Evolutionary conservation across 148 eudicot genomes (phyloP).

Genomic region (Fagopyrum tataricum): DNA sequence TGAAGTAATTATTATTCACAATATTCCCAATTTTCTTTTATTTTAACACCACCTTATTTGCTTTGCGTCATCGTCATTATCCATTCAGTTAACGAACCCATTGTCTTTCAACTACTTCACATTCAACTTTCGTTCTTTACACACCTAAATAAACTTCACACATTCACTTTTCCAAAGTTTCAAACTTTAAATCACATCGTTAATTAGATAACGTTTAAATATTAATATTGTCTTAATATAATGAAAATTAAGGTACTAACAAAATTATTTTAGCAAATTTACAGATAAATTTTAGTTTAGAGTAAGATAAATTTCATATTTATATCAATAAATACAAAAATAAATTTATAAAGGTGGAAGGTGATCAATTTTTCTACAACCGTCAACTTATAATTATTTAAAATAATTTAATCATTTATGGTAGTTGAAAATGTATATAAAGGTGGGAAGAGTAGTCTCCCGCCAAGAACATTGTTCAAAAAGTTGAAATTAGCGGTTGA

Average conservation of each 20-base stretch:
- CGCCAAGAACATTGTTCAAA: neutral
- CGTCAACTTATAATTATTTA: neutral
- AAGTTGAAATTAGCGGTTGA: conserved; percentile 1
- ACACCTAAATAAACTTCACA: neutral
- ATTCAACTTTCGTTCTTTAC: neutral
- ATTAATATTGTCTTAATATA: too few species aligned
- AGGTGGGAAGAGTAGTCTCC: neutral
- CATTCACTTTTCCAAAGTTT: neutral
- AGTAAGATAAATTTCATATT: too few species aligned
- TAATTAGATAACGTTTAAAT: too few species aligned
- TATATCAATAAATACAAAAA: too few species aligned
- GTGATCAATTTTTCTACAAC: too few species aligned
- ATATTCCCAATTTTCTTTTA: too few species aligned
- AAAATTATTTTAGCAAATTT: too few species aligned
- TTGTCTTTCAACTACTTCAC: neutral
- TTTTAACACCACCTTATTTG: neutral
- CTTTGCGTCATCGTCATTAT: conserved; percentile 5
- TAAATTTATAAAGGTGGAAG: too few species aligned
- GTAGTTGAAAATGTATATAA: neutral
- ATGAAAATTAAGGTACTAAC: too few species aligned
- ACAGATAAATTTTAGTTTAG: too few species aligned
- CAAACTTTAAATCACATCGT: neutral
- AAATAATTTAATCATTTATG: neutral
- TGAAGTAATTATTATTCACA: too few species aligned
- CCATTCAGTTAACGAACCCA: neutral